Evolutionary conservation across 2,329 filamentous ascomycete species (phyloP).

Genomic region (Pseudogymnoascus sp.): DNA sequence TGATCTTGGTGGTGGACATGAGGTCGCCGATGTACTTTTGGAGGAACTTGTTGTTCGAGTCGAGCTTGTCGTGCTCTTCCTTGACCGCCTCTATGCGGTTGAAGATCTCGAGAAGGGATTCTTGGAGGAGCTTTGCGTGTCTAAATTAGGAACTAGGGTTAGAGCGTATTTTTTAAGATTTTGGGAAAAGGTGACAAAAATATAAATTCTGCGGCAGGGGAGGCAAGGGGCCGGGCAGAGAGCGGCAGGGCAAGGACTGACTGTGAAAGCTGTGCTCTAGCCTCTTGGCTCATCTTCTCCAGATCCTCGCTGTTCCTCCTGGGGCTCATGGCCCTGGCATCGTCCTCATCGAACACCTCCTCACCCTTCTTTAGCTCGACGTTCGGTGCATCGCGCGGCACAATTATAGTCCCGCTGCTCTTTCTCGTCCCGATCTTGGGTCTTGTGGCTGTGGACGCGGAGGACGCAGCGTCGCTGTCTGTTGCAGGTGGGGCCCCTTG

Average conservation of each 20-base stretch:
- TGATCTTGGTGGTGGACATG: slow-evolving; percentile 76
- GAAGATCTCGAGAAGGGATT: slow-evolving; percentile 79
- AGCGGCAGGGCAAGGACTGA: slow-evolving; percentile 32
- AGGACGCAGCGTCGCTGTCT: slow-evolving; percentile 7
- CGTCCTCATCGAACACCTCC: slow-evolving; percentile 63
- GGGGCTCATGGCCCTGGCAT: slow-evolving; percentile 91
- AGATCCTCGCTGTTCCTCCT: slow-evolving; percentile 84
- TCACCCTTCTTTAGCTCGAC: slow-evolving; percentile 65
- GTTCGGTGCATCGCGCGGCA: slow-evolving; percentile 65
- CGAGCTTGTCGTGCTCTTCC: slow-evolving; percentile 90
- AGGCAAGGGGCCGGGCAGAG: not conserved
- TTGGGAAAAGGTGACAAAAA: not conserved
- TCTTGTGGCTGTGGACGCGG: slow-evolving; percentile 1
- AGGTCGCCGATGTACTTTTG: slow-evolving; percentile 97
- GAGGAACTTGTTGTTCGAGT: slow-evolving; percentile 92
- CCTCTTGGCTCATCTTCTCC: slow-evolving; percentile 76
- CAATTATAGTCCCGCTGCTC: slow-evolving; percentile 74
- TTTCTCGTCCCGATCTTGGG: slow-evolving; percentile 65
- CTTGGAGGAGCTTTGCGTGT: slow-evolving; percentile 81
- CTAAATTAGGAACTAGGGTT: slow-evolving; percentile 36
- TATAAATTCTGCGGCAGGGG: not conserved
- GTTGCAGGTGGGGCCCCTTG: not conserved
- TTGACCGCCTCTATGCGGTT: slow-evolving; percentile 92
- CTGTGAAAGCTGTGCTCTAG: slow-evolving; percentile 53
- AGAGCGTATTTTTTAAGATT: not conserved